Percentiles rank a stretch among this genome's conserved stretches.
Conservation (phyloP, 106 monocot genomes). For the Dioscorea alata region DNA sequence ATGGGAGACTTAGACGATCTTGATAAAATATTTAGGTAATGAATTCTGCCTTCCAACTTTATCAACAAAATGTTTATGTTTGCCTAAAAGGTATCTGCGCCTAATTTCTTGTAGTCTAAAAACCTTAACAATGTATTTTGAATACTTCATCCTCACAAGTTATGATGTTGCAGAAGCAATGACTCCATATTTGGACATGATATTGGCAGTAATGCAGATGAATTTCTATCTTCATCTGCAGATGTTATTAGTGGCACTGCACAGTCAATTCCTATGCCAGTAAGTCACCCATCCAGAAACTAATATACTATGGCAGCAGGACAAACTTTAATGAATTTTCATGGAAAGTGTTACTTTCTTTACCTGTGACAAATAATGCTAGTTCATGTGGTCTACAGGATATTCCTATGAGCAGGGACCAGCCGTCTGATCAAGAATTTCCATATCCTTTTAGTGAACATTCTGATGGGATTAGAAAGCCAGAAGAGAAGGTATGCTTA, state of each 20-base stretch:
- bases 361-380: neutral
- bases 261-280: conserved; percentile 40
- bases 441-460: conserved; percentile 27
- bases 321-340: neutral
- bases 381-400: conserved; percentile 26
- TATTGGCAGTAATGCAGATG: conserved; percentile 26
- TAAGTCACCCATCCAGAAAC: conserved; percentile 11
- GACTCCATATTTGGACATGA: conserved; percentile 55
- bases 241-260: conserved; percentile 28
- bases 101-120: too few species aligned
- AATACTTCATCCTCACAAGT: neutral
- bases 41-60: too few species aligned
- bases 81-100: too few species aligned
- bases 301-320: neutral
- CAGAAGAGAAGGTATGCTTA: conserved; percentile 45
- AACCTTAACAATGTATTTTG: too few species aligned
- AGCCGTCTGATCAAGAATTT: conserved; percentile 26
- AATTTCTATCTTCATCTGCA: conserved; percentile 29
- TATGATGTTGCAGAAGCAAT: conserved; percentile 35
- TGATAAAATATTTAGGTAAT: conserved; percentile 66
- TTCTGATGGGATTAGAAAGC: conserved; percentile 20
- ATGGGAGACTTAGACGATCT: conserved; percentile 62
- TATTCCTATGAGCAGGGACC: conserved; percentile 26
- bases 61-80: too few species aligned
- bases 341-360: neutral